These are phyloP conservation scores for Sporothrix sp. DNA, from an alignment of 2,329 filamentous ascomycete genomes.

Conservation along the genomic window DNA sequence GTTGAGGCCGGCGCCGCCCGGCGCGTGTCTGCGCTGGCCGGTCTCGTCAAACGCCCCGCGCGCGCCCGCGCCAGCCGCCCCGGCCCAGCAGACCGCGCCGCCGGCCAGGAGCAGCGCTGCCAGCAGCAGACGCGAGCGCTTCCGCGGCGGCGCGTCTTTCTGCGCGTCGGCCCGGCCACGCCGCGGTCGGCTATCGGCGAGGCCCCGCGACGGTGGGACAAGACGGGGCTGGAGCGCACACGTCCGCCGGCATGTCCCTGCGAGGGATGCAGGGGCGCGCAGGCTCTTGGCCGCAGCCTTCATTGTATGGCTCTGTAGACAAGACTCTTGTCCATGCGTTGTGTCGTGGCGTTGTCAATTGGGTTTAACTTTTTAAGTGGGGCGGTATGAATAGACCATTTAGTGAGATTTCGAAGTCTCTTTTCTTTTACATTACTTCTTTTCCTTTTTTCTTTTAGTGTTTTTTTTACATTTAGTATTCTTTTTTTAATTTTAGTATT, in stretches of 20 bases:
- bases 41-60: neutral
- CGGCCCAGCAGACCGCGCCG: neutral
- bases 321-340: neutral
- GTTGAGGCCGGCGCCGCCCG: constrained; percentile 37
- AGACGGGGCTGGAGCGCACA: neutral
- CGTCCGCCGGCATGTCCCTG: neutral
- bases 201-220: too few species aligned
- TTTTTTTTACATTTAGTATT: neutral
- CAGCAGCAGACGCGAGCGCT: neutral
- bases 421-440: neutral
- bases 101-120: neutral
- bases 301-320: too few species aligned
- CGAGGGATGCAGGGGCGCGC: neutral
- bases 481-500: too few species aligned
- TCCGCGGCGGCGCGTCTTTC: too few species aligned
- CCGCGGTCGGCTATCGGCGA: neutral
- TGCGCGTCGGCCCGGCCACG: neutral
- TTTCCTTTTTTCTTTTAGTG: neutral
- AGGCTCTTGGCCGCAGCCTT: neutral
- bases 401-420: too few species aligned
- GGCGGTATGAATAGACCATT: too few species aligned
- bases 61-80: neutral
- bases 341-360: neutral
- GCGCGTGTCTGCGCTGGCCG: neutral
- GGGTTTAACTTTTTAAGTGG: neutral